Conservation (phyloP, 805 yeast species). For the Yamadazyma takamatsuzukensis region DNA sequence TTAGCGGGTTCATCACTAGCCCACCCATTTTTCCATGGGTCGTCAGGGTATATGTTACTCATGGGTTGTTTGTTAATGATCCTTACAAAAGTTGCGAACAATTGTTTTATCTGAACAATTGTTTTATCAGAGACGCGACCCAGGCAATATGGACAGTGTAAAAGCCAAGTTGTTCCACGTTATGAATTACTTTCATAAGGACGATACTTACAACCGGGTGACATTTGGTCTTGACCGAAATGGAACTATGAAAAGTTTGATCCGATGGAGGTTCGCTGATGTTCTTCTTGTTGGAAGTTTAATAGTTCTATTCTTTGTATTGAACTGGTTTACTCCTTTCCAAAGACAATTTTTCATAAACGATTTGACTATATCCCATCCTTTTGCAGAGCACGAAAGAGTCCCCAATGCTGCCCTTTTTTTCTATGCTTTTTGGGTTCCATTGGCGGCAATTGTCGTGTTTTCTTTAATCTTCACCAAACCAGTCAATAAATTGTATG, state of each 20-base stretch:
- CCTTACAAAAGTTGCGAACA: not conserved
- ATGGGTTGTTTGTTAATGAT: not conserved
- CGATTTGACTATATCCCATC: conserved; percentile 78
- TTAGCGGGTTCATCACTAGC: conserved; percentile 14
- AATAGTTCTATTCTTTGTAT: conserved; percentile 18
- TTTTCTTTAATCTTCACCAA: conserved; percentile 42
- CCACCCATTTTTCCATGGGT: conserved; percentile 43
- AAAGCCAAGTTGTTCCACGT: conserved; percentile 11
- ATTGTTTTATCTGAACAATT: not conserved
- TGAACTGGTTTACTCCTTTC: conserved; percentile 49
- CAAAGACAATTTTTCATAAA: conserved; percentile 73
- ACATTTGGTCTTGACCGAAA: conserved; percentile 23
- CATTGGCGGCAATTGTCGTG: conserved; percentile 37
- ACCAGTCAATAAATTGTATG: conserved; percentile 51
- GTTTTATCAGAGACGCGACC: too few relatives aligned
- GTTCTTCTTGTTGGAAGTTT: conserved; percentile 18
- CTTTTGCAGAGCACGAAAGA: conserved; percentile 70
- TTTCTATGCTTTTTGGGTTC: conserved; percentile 50
- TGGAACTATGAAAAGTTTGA: conserved; percentile 10
- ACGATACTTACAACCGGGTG: conserved; percentile 21
- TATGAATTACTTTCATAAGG: conserved; percentile 19
- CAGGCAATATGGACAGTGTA: conserved; percentile 9
- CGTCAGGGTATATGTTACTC: conserved; percentile 19
- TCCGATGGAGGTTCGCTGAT: conserved; percentile 27
- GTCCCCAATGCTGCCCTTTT: conserved; percentile 58